phyloP scores from a whole-genome alignment of 345 rosid genomes.

The Excoecaria agallocha region DNA sequence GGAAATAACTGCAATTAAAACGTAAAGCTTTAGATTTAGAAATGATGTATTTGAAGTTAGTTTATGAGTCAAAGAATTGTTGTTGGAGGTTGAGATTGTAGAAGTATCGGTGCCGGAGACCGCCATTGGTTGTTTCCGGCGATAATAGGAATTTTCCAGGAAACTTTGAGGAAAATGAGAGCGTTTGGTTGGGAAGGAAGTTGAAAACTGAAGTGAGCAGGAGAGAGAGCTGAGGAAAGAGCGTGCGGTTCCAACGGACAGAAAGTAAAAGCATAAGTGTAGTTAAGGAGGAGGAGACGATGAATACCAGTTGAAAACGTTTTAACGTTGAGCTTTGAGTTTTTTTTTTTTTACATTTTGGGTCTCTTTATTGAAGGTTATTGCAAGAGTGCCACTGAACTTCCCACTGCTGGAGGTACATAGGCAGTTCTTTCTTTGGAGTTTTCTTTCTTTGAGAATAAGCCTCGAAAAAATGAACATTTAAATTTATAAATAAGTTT shows the following conservation, averaged over 20 bases:
- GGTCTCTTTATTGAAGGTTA: conserved; percentile 9
- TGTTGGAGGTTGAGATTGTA: conserved; percentile 7
- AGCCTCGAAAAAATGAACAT: too few species aligned
- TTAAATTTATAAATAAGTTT: too few species aligned
- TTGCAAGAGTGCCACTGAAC: conserved; percentile 31
- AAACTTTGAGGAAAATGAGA: background rate
- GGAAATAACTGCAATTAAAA: conserved; percentile 49
- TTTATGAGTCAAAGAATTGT: conserved; percentile 32
- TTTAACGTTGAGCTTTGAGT: conserved; percentile 5
- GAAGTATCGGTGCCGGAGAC: conserved; percentile 26
- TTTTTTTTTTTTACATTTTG: background rate
- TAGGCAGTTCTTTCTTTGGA: too few species aligned
- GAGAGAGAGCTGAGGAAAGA: conserved; percentile 2
- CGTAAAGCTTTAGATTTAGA: conserved; percentile 54
- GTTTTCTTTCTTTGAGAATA: too few species aligned
- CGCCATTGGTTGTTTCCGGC: conserved; percentile 52
- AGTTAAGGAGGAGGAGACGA: background rate
- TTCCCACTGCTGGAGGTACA: too few species aligned
- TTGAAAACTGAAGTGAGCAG: background rate
- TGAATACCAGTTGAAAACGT: conserved; percentile 11
- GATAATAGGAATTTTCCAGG: conserved; percentile 4
- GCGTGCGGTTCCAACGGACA: conserved; percentile 29
- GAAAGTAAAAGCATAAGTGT: conserved; percentile 8
- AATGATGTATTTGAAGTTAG: conserved; percentile 42
- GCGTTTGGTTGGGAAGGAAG: conserved; percentile 18